Percentiles rank a stretch among this genome's conserved stretches.
These are phyloP conservation scores for Gymnopilus dilepis DNA, from an alignment of 768 basidiomycete genomes.

Conservation along the genomic window DNA sequence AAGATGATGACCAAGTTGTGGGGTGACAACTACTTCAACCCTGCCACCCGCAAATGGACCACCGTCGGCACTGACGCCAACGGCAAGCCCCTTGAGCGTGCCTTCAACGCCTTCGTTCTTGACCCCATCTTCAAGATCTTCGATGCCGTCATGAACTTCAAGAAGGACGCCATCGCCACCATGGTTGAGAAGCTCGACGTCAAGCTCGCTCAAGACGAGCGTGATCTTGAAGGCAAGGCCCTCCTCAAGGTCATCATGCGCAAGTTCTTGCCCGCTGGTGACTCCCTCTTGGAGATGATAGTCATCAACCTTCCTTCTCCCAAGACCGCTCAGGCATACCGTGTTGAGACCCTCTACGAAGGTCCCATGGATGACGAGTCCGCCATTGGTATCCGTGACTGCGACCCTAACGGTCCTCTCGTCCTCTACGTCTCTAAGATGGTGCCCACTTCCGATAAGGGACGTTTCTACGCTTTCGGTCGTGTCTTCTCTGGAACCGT, in stretches of 20 bases:
- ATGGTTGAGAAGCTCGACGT: slow-evolving; percentile 98
- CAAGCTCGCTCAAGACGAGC: slow-evolving; percentile 86
- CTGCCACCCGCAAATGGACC: slow-evolving; percentile 94
- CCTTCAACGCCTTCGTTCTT: slow-evolving; percentile 97
- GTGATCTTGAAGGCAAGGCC: slow-evolving; percentile 92
- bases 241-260: slow-evolving; percentile 98
- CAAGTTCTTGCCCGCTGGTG: slow-evolving; percentile 99
- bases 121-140: slow-evolving; percentile 99
- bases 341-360: slow-evolving; percentile 99
- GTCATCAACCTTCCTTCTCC: slow-evolving; percentile 99
- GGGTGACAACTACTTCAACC: slow-evolving; percentile 99
- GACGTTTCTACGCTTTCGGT: slow-evolving; percentile 99
- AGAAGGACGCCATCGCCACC: slow-evolving; percentile 82
- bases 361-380: slow-evolving; percentile 99
- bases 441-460: slow-evolving; percentile 99
- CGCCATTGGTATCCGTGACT: slow-evolving; percentile 97
- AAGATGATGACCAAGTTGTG: slow-evolving; percentile 98
- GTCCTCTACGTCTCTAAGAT: slow-evolving; percentile 99
- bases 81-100: slow-evolving; percentile 94
- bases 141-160: slow-evolving; percentile 99
- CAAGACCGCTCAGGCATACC: slow-evolving; percentile 95
- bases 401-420: slow-evolving; percentile 94
- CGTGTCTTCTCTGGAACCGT: slow-evolving; percentile 99
- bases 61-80: slow-evolving; percentile 76
- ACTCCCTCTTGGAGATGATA: slow-evolving; percentile 99